Base-by-base conservation (phyloP, 495 filamentous ascomycete species). In the Daldinia concentrica region DNA sequence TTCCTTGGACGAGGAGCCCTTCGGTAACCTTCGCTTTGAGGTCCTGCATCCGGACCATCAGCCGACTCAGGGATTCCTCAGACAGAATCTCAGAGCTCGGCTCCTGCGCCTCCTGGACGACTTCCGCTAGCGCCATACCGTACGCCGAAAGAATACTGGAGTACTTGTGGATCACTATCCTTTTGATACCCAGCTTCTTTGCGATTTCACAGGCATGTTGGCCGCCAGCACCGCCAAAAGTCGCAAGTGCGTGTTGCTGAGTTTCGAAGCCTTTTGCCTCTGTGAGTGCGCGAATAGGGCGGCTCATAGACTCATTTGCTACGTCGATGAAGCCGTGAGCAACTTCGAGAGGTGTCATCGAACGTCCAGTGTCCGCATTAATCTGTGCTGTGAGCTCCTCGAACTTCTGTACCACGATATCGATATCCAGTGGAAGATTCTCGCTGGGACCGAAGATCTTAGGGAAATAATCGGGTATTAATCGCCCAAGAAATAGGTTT, bases 181-280 rank as follows among this genome's bases (percentile, higher is more conserved):
- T 91, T 43, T 82, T 85, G 69, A 99, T 93, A 0, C 95, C 94
- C 17, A 99, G 83, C 17, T 90, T 91, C 73, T 93, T 91, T 8
- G 94, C 95, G 74, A 99, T 97, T 17, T 93, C 94, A n/a, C 96
- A 92, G 4, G 95, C 95, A 74, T 99, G 95, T 76, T 99, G 95
- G 1, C 95, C 95, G 55, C 95, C 95, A 2, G 95, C 95, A 39
- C 95, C 95, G 14, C 95, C 95, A 81, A 99, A 98, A 0, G 92
- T 95, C 1, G 94, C 94, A 39, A 98, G 86, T 6, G 93, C 84
- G 79, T 99, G 95, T 71, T 90, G 91, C 2, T 91, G 92, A 1
- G 94, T 95, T 76, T 97, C 94, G 76, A 97, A 91, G 0, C 95
- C 95, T 78, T 93, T 92, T 15, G 93, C 94, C 78, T 99, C 95